Conservation (phyloP, 1,139 yeast genomes). For the Candida smagusa region DNA sequence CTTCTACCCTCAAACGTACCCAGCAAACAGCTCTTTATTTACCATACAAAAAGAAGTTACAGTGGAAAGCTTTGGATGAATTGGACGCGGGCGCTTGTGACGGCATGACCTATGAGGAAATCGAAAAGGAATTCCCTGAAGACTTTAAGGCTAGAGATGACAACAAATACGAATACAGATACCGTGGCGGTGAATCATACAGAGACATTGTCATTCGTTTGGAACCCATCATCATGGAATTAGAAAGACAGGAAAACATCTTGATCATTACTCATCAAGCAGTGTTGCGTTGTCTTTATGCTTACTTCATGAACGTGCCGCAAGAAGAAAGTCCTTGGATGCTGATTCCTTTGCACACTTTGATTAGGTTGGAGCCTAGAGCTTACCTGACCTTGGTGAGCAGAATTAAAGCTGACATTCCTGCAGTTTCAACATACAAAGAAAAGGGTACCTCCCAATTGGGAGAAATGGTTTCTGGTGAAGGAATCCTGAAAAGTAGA, state of each 20-base stretch:
- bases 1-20: constrained; percentile 87
- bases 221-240: constrained; percentile 97
- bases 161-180: constrained; percentile 91
- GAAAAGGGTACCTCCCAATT: constrained; percentile 86
- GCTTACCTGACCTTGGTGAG: constrained; percentile 89
- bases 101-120: constrained; percentile 88
- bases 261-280: constrained; percentile 97
- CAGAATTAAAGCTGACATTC: constrained; percentile 89
- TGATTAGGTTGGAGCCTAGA: constrained; percentile 88
- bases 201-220: constrained; percentile 91
- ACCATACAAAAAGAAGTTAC: constrained; percentile 73
- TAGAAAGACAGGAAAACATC: constrained; percentile 94
- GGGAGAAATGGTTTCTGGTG: constrained; percentile 49
- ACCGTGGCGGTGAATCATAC: constrained; percentile 96
- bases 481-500: constrained; percentile 32
- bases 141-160: constrained; percentile 96
- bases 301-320: constrained; percentile 97
- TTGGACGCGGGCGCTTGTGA: constrained; percentile 98
- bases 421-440: constrained; percentile 95
- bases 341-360: constrained; percentile 95
- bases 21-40: constrained; percentile 87
- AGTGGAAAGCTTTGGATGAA: constrained; percentile 97
- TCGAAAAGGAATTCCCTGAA: constrained; percentile 76
- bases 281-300: constrained; percentile 91
- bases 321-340: constrained; percentile 98